Conservation (phyloP, 306 rosid genomes). For the Castanea crenata region DNA sequence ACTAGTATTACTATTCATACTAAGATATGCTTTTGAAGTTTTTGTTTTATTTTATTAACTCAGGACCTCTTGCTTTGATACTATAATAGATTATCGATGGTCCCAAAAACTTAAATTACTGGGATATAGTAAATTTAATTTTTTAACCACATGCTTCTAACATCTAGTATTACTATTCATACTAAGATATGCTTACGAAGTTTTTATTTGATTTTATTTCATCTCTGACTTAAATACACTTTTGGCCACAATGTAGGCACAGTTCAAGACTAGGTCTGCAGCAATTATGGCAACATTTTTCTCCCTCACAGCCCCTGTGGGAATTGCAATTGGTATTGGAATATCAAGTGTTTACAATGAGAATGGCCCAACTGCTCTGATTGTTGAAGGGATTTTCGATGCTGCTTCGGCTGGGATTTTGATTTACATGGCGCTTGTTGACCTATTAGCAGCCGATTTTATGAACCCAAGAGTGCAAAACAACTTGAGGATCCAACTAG, state of each 20-base stretch:
- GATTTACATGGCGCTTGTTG: conserved; percentile 77
- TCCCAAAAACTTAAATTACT: too few species aligned
- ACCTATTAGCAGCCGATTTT: conserved; percentile 69
- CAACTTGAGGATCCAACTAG: conserved; percentile 38
- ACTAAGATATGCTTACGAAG: neutral
- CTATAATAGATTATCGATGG: too few species aligned
- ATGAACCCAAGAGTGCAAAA: conserved; percentile 60
- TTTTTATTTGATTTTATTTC: neutral
- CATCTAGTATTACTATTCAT: neutral
- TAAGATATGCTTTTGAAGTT: too few species aligned
- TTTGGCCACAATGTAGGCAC: conserved; percentile 38
- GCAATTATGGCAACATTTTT: conserved; percentile 60
- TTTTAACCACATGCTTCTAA: too few species aligned
- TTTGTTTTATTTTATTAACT: too few species aligned
- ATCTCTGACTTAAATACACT: neutral
- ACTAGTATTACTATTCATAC: too few species aligned
- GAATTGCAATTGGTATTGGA: conserved; percentile 62
- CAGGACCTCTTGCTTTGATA: too few species aligned
- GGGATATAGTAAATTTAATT: too few species aligned
- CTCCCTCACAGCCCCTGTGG: conserved; percentile 66
- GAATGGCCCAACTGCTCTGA: conserved; percentile 49
- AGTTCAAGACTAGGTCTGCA: conserved; percentile 44
- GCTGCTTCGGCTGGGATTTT: conserved; percentile 74
- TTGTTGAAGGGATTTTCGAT: conserved; percentile 55
- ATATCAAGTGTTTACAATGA: conserved; percentile 44